These are phyloP conservation scores for Casuarina glauca DNA, from an alignment of 306 rosid species.

Conservation along the genomic window DNA sequence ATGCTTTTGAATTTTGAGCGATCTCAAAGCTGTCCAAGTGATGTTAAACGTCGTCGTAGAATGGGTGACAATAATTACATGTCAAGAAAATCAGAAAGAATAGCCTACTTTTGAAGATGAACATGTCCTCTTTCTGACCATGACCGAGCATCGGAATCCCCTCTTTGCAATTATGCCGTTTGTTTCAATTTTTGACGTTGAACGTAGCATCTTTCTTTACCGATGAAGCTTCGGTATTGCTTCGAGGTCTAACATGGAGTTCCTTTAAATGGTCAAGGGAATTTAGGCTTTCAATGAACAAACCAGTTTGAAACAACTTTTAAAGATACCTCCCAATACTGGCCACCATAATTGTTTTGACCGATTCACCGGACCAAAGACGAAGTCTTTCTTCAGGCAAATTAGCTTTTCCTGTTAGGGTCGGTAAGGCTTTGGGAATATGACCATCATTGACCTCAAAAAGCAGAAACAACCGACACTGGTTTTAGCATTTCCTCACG, in stretches of 20 bases:
- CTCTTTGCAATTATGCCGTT: slow-evolving; percentile 18
- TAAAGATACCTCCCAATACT: background rate
- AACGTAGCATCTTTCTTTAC: slow-evolving; percentile 21
- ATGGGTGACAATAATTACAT: no score
- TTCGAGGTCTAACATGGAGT: background rate
- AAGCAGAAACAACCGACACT: background rate
- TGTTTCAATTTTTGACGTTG: slow-evolving; percentile 26
- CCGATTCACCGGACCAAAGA: background rate
- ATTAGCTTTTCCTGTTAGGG: background rate
- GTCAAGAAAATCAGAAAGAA: no score
- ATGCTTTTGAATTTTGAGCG: background rate
- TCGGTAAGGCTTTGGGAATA: background rate
- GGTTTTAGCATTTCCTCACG: background rate
- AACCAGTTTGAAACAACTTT: background rate
- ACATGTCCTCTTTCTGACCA: slow-evolving; percentile 18
- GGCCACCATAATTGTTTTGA: background rate
- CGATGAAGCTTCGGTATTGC: background rate
- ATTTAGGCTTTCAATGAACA: slow-evolving; percentile 4
- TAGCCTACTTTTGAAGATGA: background rate
- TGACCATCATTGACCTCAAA: background rate
- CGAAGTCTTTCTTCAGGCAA: background rate
- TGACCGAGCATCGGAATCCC: slow-evolving; percentile 24
- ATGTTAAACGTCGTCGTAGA: no score
- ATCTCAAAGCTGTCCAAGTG: no score
- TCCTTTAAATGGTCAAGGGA: slow-evolving; percentile 21